Percentiles rank a stretch among this genome's conserved stretches.
Evolutionary conservation across 345 rosid genomes (phyloP).

Genomic region (Cardamine chenopodiifolia): DNA sequence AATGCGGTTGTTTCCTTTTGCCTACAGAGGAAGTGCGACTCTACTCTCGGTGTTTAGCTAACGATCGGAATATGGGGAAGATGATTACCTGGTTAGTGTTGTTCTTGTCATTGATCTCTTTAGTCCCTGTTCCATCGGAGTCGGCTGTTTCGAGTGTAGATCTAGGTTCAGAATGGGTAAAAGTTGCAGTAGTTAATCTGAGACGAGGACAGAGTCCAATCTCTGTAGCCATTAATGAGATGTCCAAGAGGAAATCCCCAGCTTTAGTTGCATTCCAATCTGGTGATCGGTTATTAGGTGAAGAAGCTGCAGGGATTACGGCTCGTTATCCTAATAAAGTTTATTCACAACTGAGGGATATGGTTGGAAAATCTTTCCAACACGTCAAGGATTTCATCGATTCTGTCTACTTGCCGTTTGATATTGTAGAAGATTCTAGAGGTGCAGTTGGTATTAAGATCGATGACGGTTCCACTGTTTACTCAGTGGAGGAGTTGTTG

Average conservation of each 20-base stretch:
- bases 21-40: constrained; percentile 21
- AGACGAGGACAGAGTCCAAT: constrained; percentile 90
- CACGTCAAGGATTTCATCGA: constrained; percentile 62
- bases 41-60: constrained; percentile 19
- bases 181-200: constrained; percentile 88
- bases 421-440: constrained; percentile 73
- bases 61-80: constrained; percentile 45
- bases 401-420: constrained; percentile 72
- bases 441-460: constrained; percentile 66
- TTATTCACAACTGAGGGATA: constrained; percentile 74
- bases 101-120: constrained; percentile 43
- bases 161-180: constrained; percentile 95
- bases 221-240: constrained; percentile 91
- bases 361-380: constrained; percentile 79
- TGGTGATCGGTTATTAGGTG: constrained; percentile 72
- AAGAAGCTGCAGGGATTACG: constrained; percentile 89
- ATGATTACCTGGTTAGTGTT: constrained; percentile 43
- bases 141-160: constrained; percentile 92
- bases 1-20: background rate
- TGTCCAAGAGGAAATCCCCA: constrained; percentile 98
- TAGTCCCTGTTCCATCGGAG: constrained; percentile 49
- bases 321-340: constrained; percentile 91
- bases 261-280: constrained; percentile 82
- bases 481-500: constrained; percentile 81
- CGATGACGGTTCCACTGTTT: constrained; percentile 52